Evolutionary conservation across 106 monocot genomes (phyloP).

Genomic region (Gastrodia elata): DNA sequence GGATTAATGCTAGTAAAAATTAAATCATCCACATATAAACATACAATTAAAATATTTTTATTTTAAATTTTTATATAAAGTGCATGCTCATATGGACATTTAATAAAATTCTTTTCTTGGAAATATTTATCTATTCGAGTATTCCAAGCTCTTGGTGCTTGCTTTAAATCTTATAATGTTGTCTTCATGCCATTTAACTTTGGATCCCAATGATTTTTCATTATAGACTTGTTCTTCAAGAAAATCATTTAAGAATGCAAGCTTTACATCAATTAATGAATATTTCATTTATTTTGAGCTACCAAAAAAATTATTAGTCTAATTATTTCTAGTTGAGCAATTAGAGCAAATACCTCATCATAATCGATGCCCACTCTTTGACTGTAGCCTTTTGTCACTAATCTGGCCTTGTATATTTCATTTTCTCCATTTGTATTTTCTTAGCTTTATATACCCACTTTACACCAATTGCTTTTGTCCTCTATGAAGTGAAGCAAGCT

Average conservation of each 20-base stretch:
- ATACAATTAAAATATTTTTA: neutral
- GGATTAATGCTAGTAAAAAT: neutral
- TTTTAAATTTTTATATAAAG: neutral
- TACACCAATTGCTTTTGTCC: neutral
- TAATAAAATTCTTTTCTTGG: neutral
- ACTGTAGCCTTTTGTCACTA: neutral
- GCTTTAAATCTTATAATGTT: neutral
- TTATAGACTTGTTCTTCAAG: neutral
- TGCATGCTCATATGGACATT: neutral
- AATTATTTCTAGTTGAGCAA: neutral
- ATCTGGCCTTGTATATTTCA: neutral
- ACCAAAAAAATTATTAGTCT: neutral
- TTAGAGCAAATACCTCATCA: neutral
- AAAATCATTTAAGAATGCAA: neutral
- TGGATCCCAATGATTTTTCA: neutral
- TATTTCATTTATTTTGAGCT: neutral
- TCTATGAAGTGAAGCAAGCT: neutral
- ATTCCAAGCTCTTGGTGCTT: neutral
- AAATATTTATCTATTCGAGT: neutral
- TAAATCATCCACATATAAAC: neutral
- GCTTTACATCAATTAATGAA: neutral
- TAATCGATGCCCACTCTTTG: neutral
- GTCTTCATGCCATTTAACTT: neutral
- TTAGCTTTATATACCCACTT: neutral
- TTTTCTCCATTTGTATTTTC: neutral